A percentile compares a stretch with the other conserved stretches of the same genome.
Conservation (phyloP, 2,329 filamentous ascomycete genomes). For the Sarocladiaceae sp. region DNA sequence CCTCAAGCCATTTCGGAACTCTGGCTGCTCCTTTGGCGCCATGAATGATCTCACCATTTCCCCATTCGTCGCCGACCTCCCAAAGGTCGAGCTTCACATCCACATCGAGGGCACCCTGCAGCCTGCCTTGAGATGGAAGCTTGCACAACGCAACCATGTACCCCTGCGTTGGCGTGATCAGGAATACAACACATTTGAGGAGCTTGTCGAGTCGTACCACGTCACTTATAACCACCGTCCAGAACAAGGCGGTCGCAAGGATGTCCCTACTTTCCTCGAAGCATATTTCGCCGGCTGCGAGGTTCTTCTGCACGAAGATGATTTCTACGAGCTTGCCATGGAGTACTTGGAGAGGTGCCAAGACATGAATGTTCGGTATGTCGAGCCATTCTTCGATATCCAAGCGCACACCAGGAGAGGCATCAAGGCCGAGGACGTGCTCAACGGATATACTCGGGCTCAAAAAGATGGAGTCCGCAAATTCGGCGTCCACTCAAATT, state of each 20-base stretch:
- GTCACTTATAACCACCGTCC: slow-evolving; percentile 44
- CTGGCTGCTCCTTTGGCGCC: background rate
- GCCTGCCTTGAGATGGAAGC: slow-evolving; percentile 62
- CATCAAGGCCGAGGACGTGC: slow-evolving; percentile 55
- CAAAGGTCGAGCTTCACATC: slow-evolving; percentile 77
- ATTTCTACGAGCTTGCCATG: slow-evolving; percentile 68
- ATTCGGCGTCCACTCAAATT: slow-evolving; percentile 57
- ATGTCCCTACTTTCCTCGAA: slow-evolving; percentile 53
- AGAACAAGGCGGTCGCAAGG: slow-evolving; percentile 29
- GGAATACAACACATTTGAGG: slow-evolving; percentile 51
- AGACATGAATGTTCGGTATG: slow-evolving; percentile 58
- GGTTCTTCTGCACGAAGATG: slow-evolving; percentile 57
- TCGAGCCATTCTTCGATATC: slow-evolving; percentile 75
- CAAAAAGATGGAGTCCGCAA: slow-evolving; percentile 53
- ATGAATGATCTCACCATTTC: slow-evolving; percentile 13
- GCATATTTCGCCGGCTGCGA: slow-evolving; percentile 77
- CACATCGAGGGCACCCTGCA: slow-evolving; percentile 72
- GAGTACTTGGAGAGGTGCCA: slow-evolving; percentile 63
- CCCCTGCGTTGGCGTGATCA: slow-evolving; percentile 46
- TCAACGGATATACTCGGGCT: slow-evolving; percentile 57
- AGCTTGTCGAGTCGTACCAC: slow-evolving; percentile 59
- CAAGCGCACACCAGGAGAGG: slow-evolving; percentile 65
- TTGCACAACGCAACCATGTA: slow-evolving; percentile 63
- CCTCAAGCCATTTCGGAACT: too few relatives aligned
- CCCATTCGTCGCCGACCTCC: slow-evolving; percentile 57